A percentile compares a stretch with the other conserved stretches of the same genome.
phyloP scores from a whole-genome alignment of 2,329 filamentous ascomycete species.

The Blastomyces percursus region DNA sequence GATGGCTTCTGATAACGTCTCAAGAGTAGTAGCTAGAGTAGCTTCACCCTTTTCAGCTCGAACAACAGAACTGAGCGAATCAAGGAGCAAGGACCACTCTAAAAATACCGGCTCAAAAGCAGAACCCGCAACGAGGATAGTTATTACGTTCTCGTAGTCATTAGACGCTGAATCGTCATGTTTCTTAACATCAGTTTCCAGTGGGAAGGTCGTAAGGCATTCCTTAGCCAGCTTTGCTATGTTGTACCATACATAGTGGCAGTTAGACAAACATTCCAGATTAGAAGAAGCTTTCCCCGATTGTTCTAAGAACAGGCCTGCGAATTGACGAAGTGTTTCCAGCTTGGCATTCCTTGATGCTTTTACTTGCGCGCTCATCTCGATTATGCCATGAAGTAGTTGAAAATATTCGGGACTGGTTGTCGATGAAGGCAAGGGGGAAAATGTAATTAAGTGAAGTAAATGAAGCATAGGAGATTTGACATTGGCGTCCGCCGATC shows the following conservation, averaged over 20 bases:
- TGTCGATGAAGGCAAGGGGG: conserved; percentile 9
- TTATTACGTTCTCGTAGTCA: conserved; percentile 59
- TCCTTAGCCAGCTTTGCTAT: conserved; percentile 25
- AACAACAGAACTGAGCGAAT: conserved; percentile 46
- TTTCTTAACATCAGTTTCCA: conserved; percentile 25
- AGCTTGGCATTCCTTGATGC: conserved; percentile 28
- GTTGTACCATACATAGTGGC: conserved; percentile 26
- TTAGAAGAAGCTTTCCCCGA: conserved; percentile 3
- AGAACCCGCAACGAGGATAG: conserved; percentile 53
- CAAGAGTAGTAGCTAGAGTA: conserved; percentile 55
- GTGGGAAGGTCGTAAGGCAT: conserved; percentile 34
- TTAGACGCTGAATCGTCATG: conserved; percentile 46
- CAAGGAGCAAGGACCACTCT: conserved; percentile 45
- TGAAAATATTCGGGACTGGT: conserved; percentile 20
- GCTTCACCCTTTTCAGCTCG: conserved; percentile 57
- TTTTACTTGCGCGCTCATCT: conserved; percentile 25
- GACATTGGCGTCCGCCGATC: conserved; percentile 19
- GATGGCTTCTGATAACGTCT: conserved; percentile 54
- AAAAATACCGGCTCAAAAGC: conserved; percentile 20
- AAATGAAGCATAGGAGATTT: conserved; percentile 32
- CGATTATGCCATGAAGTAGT: conserved; percentile 24
- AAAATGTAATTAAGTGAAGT: conserved; percentile 24
- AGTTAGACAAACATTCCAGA: neutral
- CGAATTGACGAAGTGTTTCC: conserved; percentile 30
- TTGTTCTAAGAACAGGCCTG: conserved; percentile 19